Percentiles rank a stretch among this genome's conserved stretches.
Evolutionary conservation across 2,329 filamentous ascomycete species (phyloP).

Genomic region (Trichoderma sp.): DNA sequence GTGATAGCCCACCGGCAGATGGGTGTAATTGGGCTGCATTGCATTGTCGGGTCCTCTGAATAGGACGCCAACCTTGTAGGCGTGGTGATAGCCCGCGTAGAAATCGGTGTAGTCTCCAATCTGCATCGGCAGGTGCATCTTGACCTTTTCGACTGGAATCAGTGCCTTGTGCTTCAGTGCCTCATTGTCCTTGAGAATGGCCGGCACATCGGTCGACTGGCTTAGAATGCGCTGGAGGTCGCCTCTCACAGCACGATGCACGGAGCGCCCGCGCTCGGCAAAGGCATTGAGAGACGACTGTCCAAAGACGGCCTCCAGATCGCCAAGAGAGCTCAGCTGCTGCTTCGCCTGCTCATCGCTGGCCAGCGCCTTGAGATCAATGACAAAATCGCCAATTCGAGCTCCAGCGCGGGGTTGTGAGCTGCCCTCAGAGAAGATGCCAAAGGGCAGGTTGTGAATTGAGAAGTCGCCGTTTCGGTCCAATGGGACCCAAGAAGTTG

Average conservation of each 20-base stretch:
- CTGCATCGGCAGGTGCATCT: conserved; percentile 70
- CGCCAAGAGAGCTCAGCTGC: conserved; percentile 38
- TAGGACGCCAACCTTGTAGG: conserved; percentile 67
- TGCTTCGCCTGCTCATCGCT: conserved; percentile 36
- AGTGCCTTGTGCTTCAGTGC: conserved; percentile 35
- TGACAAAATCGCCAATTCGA: conserved; percentile 70
- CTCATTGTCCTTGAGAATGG: conserved; percentile 42
- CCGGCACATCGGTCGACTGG: conserved; percentile 50
- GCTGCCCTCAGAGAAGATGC: conserved; percentile 67
- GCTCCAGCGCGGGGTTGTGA: conserved; percentile 63
- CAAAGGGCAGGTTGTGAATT: conserved; percentile 79
- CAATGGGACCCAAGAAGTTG: conserved; percentile 24
- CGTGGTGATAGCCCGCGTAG: conserved; percentile 78
- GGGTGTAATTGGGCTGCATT: conserved; percentile 78
- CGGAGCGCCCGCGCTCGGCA: conserved; percentile 61
- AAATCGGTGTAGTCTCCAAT: conserved; percentile 87
- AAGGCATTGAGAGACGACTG: conserved; percentile 38
- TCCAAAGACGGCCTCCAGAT: conserved; percentile 34
- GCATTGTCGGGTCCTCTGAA: conserved; percentile 75
- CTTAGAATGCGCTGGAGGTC: conserved; percentile 64
- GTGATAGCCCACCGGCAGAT: conserved; percentile 80
- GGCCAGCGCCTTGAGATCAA: conserved; percentile 69
- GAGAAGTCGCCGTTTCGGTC: conserved; percentile 55
- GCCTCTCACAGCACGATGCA: conserved; percentile 69
- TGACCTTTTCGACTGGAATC: conserved; percentile 48